These are phyloP conservation scores for Fusarium verticillioides DNA, from an alignment of 2,329 filamentous ascomycete species.

Conservation along the genomic window DNA sequence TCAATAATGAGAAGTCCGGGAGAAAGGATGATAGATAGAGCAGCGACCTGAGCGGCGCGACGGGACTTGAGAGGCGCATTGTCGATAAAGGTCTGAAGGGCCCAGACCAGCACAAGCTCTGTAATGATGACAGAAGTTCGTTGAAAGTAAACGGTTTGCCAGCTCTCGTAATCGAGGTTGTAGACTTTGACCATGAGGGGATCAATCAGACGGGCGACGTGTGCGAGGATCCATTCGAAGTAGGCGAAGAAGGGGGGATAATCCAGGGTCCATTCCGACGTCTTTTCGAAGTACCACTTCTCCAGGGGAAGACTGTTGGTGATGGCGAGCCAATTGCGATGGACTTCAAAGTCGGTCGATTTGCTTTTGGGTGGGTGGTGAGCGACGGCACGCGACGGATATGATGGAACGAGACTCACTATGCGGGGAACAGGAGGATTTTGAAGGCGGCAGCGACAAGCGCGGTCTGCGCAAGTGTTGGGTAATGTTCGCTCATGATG, in stretches of 20 bases:
- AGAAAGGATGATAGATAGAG: conserved; percentile 89
- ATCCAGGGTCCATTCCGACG: conserved; percentile 99
- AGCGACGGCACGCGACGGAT: not conserved
- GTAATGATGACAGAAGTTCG: conserved; percentile 86
- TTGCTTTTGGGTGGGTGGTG: conserved; percentile 68
- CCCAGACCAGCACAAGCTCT: conserved; percentile 85
- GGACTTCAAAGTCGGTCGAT: conserved; percentile 98
- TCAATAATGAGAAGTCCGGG: conserved; percentile 97
- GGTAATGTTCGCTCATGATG: conserved; percentile 82
- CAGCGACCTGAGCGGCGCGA: conserved; percentile 83
- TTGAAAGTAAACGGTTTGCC: conserved; percentile 95
- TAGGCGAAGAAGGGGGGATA: conserved; percentile 98
- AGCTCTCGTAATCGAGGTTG: conserved; percentile 87
- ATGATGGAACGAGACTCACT: conserved; percentile 68
- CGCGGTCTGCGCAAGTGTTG: conserved; percentile 89
- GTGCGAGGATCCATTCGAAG: conserved; percentile 93
- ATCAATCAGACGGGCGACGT: conserved; percentile 80
- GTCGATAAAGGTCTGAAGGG: conserved; percentile 83
- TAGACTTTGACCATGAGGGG: conserved; percentile 83
- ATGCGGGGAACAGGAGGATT: conserved; percentile 90
- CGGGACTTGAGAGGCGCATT: conserved; percentile 73
- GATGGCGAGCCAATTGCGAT: conserved; percentile 98
- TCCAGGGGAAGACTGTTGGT: conserved; percentile 87
- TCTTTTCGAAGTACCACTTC: conserved; percentile 97
- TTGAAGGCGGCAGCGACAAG: conserved; percentile 89